Percentiles rank a stretch among this genome's conserved stretches.
Evolutionary conservation across 495 filamentous ascomycete genomes (phyloP).

Genomic region (Aspergillus biplanus): DNA sequence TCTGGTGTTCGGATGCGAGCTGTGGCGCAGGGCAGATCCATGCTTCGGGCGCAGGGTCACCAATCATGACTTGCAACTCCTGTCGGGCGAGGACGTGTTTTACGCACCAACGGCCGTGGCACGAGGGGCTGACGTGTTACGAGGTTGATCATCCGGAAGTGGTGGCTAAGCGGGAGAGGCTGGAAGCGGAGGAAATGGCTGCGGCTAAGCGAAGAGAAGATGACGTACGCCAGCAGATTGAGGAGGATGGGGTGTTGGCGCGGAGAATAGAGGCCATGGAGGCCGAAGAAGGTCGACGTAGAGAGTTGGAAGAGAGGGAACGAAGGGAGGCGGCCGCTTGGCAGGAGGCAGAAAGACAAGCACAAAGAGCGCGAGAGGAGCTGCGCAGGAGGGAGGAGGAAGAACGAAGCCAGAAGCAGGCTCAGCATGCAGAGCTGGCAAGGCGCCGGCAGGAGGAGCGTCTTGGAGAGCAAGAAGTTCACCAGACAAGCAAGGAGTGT

Average conservation of each 20-base stretch:
- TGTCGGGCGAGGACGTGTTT: conserved; percentile 12
- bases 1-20: conserved; percentile 12
- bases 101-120: conserved; percentile 13
- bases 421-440: not conserved
- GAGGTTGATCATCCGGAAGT: conserved; percentile 10
- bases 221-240: conserved; percentile 2
- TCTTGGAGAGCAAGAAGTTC: conserved; percentile 3
- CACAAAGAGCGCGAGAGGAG: not conserved
- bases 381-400: not conserved
- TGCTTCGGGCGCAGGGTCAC: conserved; percentile 5
- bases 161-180: not conserved
- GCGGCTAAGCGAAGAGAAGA: not conserved
- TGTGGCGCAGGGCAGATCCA: conserved; percentile 11
- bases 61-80: conserved; percentile 12
- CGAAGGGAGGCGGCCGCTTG: not conserved
- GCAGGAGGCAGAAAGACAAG: not conserved
- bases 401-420: not conserved
- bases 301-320: not conserved
- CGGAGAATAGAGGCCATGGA: conserved; percentile 1
- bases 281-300: not conserved
- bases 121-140: conserved; percentile 12
- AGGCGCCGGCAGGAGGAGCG: conserved; percentile 10
- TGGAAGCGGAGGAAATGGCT: not conserved
- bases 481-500: conserved; percentile 10
- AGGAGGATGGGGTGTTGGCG: conserved; percentile 5